Percentiles rank a stretch among this genome's conserved stretches.
These are phyloP conservation scores for Mycena galopus DNA, from an alignment of 768 basidiomycete genomes.

Conservation along the genomic window DNA sequence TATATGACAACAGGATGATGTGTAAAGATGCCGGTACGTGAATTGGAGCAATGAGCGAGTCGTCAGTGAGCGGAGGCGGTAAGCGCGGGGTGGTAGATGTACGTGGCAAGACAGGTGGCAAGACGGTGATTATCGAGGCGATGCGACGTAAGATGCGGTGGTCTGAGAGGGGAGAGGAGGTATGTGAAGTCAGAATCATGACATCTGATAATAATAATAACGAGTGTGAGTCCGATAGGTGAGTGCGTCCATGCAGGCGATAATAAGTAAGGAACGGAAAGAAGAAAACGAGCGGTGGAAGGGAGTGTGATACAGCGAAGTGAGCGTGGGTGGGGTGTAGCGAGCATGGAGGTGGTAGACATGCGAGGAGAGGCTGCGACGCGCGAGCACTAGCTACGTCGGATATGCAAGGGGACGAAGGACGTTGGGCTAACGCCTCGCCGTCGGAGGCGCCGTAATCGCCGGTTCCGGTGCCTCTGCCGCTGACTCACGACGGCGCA, in stretches of 20 bases:
- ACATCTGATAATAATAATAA: too few species aligned
- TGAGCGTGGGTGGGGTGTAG: too few species aligned
- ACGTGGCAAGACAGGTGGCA: not conserved
- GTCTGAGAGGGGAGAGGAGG: not conserved
- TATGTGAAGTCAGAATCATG: not conserved
- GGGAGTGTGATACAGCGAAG: not conserved
- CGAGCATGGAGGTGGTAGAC: not conserved
- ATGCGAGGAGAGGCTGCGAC: not conserved
- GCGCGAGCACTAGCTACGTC: not conserved
- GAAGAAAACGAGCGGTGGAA: not conserved
- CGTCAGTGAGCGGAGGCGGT: not conserved
- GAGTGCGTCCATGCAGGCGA: not conserved
- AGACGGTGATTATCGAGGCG: not conserved
- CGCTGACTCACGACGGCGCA: not conserved
- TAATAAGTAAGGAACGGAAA: not conserved
- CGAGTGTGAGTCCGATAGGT: not conserved
- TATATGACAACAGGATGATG: too few species aligned
- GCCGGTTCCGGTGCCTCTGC: not conserved
- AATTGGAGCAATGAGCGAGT: too few species aligned
- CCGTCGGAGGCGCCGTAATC: conserved; percentile 6
- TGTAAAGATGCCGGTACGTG: too few species aligned
- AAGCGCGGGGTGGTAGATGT: not conserved
- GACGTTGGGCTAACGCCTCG: not conserved
- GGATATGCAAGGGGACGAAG: not conserved
- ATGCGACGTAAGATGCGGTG: too few species aligned